These are phyloP conservation scores for Penicillium salamii DNA, from an alignment of 495 filamentous ascomycete species.

Conservation along the genomic window DNA sequence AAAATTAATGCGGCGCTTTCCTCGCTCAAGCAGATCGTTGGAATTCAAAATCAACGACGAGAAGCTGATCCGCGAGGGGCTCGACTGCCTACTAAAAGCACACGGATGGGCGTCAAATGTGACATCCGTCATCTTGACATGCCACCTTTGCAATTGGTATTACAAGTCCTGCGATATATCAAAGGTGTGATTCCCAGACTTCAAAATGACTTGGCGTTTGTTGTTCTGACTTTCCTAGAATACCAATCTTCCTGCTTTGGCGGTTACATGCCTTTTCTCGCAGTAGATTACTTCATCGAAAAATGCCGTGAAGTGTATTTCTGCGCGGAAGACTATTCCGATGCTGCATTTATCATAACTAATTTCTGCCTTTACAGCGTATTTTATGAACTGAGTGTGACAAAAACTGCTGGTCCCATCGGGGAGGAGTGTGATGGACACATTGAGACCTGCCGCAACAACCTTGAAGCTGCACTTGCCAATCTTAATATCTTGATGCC, in stretches of 20 bases:
- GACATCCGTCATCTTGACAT: conserved; percentile 50
- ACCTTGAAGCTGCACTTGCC: conserved; percentile 57
- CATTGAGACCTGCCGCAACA: conserved; percentile 47
- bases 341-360: conserved; percentile 53
- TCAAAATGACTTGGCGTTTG: too few species aligned
- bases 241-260: conserved; percentile 21
- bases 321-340: conserved; percentile 52
- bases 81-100: conserved; percentile 42
- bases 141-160: conserved; percentile 52
- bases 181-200: conserved; percentile 38
- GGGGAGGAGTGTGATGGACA: conserved; percentile 39
- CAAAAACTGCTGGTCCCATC: conserved; percentile 22
- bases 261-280: conserved; percentile 38
- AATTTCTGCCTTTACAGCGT: conserved; percentile 56
- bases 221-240: too few species aligned
- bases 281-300: conserved; percentile 54
- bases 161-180: conserved; percentile 47
- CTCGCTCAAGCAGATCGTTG: conserved; percentile 55
- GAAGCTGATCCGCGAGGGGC: conserved; percentile 37
- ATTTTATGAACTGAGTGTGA: conserved; percentile 48
- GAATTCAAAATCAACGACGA: conserved; percentile 42
- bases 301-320: conserved; percentile 60
- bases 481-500: conserved; percentile 59
- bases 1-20: conserved; percentile 56
- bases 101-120: conserved; percentile 33